Conservation (phyloP, 495 filamentous ascomycete genomes). For the Annulohypoxylon moriforme region DNA sequence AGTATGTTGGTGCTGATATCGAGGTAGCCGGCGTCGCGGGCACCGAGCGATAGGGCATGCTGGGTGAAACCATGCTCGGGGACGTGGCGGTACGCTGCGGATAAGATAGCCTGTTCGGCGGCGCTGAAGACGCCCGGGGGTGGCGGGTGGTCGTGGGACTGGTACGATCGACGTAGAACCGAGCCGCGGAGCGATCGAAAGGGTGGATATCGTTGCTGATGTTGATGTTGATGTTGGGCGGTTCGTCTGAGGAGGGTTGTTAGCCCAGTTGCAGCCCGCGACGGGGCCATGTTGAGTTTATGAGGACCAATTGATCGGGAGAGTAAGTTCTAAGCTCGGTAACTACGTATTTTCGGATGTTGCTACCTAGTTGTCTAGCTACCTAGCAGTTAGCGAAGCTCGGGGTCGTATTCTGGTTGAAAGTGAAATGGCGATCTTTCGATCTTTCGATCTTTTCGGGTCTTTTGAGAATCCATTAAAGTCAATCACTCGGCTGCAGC, state of each 20-base stretch:
- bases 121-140: constrained; percentile 71
- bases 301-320: not conserved
- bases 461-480: not conserved
- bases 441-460: constrained; percentile 1
- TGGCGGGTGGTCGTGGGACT: constrained; percentile 74
- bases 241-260: constrained; percentile 8
- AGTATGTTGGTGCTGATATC: constrained; percentile 87
- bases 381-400: not conserved
- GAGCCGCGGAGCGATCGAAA: constrained; percentile 4
- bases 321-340: too few species aligned
- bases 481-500: constrained; percentile 13
- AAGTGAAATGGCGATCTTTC: constrained; percentile 8
- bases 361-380: not conserved
- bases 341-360: not conserved
- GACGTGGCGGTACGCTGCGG: constrained; percentile 80
- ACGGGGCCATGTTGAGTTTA: constrained; percentile 24
- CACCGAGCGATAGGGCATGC: constrained; percentile 77
- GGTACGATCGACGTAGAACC: constrained; percentile 64
- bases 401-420: not conserved
- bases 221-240: constrained; percentile 12
- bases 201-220: constrained; percentile 9
- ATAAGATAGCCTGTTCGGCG: constrained; percentile 80
- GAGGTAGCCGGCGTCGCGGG: constrained; percentile 83
- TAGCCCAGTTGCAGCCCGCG: constrained; percentile 18
- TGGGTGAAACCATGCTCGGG: constrained; percentile 83